Evolutionary conservation across 2,329 filamentous ascomycete genomes (phyloP).

Genomic region (Colletotrichum liriopes): DNA sequence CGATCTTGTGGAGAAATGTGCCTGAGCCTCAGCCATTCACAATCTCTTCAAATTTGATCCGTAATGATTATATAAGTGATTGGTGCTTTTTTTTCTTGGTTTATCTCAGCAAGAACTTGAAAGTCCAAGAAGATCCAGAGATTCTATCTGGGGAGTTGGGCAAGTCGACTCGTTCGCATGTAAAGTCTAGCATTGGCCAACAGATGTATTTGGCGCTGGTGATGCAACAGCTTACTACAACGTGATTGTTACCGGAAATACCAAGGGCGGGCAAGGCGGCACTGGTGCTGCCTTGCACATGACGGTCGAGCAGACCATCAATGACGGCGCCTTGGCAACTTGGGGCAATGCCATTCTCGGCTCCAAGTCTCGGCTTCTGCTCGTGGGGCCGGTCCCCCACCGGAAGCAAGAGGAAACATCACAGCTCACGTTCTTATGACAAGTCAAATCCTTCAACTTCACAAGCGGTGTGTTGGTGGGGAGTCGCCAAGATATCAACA

Average conservation of each 20-base stretch:
- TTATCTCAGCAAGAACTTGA: not conserved
- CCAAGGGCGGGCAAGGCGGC: not conserved
- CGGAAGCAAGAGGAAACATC: not conserved
- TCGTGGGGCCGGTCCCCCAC: constrained; percentile 16
- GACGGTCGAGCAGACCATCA: not conserved
- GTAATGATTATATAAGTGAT: not conserved
- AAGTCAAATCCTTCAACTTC: not conserved
- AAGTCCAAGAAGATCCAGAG: not conserved
- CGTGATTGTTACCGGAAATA: not conserved
- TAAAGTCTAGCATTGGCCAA: not conserved
- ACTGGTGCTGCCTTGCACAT: not conserved
- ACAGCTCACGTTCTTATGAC: not conserved
- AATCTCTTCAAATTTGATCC: not conserved
- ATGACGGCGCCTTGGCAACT: not conserved
- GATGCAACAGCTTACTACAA: not conserved
- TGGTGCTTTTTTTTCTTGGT: not conserved
- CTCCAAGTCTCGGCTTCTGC: not conserved
- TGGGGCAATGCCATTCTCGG: not conserved
- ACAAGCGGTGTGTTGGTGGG: not conserved
- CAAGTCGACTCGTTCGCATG: not conserved
- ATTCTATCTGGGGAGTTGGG: not conserved
- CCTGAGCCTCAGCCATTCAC: not conserved
- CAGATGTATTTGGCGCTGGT: not conserved
- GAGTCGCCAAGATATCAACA: constrained; percentile 23
- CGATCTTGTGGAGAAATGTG: not conserved